These are phyloP conservation scores for Entomortierella parvispora DNA, from an alignment of 192 early-diverging fungal genomes.

Conservation along the genomic window DNA sequence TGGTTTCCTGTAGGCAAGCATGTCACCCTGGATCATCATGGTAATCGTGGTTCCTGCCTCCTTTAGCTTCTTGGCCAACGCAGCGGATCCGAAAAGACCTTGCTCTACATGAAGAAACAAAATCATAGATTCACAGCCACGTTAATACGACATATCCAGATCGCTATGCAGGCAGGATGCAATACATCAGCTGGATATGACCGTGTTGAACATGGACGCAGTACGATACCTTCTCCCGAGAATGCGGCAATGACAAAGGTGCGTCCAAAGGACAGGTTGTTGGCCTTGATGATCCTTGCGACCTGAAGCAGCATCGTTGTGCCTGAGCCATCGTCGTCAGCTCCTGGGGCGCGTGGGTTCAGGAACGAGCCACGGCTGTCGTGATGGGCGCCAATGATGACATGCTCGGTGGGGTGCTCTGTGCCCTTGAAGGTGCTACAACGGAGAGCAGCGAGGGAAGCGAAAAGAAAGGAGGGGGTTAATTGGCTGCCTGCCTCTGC, in stretches of 20 bases:
- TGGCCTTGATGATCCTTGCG: constrained; percentile 41
- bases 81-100: constrained; percentile 56
- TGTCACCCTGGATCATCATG: constrained; percentile 60
- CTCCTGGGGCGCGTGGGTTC: constrained; percentile 53
- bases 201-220: not conserved
- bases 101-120: constrained; percentile 26
- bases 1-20: constrained; percentile 55
- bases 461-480: not conserved
- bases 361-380: constrained; percentile 53
- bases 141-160: not conserved
- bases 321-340: constrained; percentile 56
- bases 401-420: constrained; percentile 52
- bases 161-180: not conserved
- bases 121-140: not conserved
- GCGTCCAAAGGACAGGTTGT: constrained; percentile 47
- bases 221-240: constrained; percentile 49
- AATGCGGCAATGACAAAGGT: constrained; percentile 53
- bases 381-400: constrained; percentile 58
- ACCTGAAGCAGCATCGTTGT: constrained; percentile 52
- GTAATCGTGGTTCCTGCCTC: constrained; percentile 33
- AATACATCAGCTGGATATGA: not conserved
- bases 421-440: constrained; percentile 52
- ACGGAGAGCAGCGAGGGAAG: not conserved
- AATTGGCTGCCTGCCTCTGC: not conserved
- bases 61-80: constrained; percentile 47